These are phyloP conservation scores for Arabis hirsuta DNA, from an alignment of 345 rosid species.

Conservation along the genomic window DNA sequence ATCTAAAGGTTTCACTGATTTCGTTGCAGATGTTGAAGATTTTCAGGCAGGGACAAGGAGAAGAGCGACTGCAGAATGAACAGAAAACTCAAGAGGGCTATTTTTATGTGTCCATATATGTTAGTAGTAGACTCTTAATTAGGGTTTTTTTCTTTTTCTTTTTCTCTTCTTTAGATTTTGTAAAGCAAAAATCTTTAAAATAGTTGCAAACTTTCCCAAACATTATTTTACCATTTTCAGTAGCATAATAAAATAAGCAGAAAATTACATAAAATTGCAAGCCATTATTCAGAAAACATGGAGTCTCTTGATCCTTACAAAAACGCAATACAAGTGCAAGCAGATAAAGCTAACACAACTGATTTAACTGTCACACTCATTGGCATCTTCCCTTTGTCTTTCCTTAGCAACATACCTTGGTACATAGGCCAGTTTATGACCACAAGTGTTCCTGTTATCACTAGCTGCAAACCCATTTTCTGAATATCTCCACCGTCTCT, in stretches of 20 bases:
- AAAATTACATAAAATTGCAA: neutral
- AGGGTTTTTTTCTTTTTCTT: slow-evolving; percentile 16
- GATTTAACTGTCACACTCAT: slow-evolving; percentile 49
- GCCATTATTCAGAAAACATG: neutral
- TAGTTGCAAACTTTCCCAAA: slow-evolving; percentile 32
- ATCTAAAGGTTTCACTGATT: slow-evolving; percentile 11
- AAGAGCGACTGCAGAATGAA: slow-evolving; percentile 31
- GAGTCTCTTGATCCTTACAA: slow-evolving; percentile 9
- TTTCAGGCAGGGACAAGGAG: slow-evolving; percentile 41
- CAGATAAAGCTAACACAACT: slow-evolving; percentile 45
- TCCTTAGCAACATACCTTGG: slow-evolving; percentile 59
- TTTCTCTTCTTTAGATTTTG: slow-evolving; percentile 31
- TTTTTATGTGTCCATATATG: slow-evolving; percentile 40
- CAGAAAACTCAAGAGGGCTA: slow-evolving; percentile 29
- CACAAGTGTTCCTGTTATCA: slow-evolving; percentile 57
- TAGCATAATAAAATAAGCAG: neutral
- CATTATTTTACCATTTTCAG: slow-evolving; percentile 8
- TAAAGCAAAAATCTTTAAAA: slow-evolving; percentile 33
- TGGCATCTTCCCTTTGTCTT: slow-evolving; percentile 73
- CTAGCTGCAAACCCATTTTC: slow-evolving; percentile 51
- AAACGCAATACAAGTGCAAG: slow-evolving; percentile 49
- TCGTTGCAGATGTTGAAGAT: slow-evolving; percentile 33
- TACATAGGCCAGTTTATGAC: slow-evolving; percentile 68
- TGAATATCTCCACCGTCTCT: slow-evolving; percentile 18
- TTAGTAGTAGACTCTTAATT: slow-evolving; percentile 27